These are phyloP conservation scores for Rhipidocladum racemiflorum DNA, from an alignment of 176 grass and related monocot species.

Conservation along the genomic window DNA sequence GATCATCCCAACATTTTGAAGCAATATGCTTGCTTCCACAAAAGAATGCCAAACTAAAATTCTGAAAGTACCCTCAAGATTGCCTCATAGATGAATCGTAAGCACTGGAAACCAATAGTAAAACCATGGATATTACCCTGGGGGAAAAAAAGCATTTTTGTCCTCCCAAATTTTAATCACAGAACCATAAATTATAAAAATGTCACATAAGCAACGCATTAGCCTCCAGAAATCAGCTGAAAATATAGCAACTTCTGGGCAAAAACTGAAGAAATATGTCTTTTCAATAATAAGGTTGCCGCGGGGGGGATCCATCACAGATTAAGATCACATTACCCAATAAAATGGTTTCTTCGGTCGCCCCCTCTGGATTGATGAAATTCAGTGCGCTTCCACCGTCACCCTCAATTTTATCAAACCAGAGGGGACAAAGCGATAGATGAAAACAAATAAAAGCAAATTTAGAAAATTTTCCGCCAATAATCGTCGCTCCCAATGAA, in stretches of 20 bases:
- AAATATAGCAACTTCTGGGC: neutral
- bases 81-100: neutral
- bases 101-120: neutral
- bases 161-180: neutral
- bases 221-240: neutral
- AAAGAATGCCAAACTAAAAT: slow-evolving; percentile 2
- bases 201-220: neutral
- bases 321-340: neutral
- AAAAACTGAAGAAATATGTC: neutral
- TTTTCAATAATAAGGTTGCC: neutral
- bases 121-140: neutral
- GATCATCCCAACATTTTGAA: neutral
- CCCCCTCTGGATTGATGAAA: neutral
- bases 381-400: neutral
- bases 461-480: neutral
- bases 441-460: neutral
- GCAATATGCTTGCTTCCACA: neutral
- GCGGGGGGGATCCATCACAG: neutral
- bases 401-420: neutral
- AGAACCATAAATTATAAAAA: neutral
- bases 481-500: no score
- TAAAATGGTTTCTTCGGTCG: neutral
- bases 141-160: neutral
- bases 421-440: neutral
- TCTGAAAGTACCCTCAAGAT: neutral